These are phyloP conservation scores for Coemansia sp. DNA, from an alignment of 192 early-diverging fungal genomes.

Conservation along the genomic window DNA sequence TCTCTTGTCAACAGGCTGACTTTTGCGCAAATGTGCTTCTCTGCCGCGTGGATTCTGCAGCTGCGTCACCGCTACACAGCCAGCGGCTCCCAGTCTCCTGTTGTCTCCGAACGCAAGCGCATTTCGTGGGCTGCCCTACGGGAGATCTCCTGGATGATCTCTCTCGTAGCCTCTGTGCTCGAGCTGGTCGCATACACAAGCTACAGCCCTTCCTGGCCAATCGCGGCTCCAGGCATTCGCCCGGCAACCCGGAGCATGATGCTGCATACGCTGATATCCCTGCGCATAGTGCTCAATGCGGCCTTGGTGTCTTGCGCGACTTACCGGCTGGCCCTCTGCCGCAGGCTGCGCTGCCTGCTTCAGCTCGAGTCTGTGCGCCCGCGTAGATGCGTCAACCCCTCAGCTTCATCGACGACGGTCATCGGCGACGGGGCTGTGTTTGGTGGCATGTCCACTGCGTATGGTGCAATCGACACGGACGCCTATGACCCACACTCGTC, in stretches of 20 bases:
- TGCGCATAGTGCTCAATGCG: slow-evolving; percentile 34
- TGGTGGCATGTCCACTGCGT: background rate
- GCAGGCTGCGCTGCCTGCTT: background rate
- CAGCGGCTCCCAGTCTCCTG: background rate
- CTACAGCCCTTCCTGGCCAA: slow-evolving; percentile 16
- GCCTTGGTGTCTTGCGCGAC: slow-evolving; percentile 26
- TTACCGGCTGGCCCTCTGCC: slow-evolving; percentile 16
- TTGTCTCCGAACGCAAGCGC: background rate
- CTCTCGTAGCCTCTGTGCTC: slow-evolving; percentile 29
- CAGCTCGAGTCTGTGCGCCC: background rate
- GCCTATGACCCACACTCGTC: slow-evolving; percentile 8
- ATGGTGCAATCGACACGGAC: slow-evolving; percentile 15
- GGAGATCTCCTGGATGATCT: slow-evolving; percentile 45
- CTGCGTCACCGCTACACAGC: slow-evolving; percentile 10
- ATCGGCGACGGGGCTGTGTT: background rate
- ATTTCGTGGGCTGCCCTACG: slow-evolving; percentile 20
- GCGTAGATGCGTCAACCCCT: background rate
- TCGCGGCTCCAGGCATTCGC: background rate
- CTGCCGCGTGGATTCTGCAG: slow-evolving; percentile 34
- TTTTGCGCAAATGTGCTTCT: slow-evolving; percentile 39
- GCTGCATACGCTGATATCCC: slow-evolving; percentile 43
- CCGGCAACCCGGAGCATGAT: slow-evolving; percentile 33
- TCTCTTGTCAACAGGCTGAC: slow-evolving; percentile 28
- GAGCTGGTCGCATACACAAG: slow-evolving; percentile 48
- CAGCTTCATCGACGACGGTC: background rate